Evolutionary conservation across 1,284 basidiomycete species (phyloP).

Genomic region (Ceratobasidium theobromae): DNA sequence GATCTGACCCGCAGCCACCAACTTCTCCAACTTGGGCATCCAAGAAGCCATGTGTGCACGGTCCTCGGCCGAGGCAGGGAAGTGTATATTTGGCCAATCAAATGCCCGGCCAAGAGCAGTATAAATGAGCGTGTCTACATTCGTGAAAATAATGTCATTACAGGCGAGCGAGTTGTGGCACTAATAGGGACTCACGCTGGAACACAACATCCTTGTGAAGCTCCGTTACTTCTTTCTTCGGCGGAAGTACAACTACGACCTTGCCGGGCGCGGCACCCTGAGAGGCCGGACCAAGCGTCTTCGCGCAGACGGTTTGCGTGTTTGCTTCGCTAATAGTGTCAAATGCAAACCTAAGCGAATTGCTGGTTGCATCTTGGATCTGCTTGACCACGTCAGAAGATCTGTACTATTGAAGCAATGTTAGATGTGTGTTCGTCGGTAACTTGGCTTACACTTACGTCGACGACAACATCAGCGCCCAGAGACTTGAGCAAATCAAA

Average conservation of each 20-base stretch:
- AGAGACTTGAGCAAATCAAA: constrained; percentile 41
- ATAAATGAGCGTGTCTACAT: constrained; percentile 37
- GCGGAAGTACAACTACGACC: constrained; percentile 10
- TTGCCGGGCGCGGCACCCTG: constrained; percentile 33
- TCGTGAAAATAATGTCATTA: constrained; percentile 11
- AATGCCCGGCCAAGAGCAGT: constrained; percentile 38
- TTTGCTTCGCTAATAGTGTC: constrained; percentile 26
- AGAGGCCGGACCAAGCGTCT: constrained; percentile 33
- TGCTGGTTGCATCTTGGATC: constrained; percentile 38
- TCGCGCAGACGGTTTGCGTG: background rate
- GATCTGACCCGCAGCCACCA: constrained; percentile 36
- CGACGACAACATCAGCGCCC: constrained; percentile 44
- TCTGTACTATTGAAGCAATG: background rate
- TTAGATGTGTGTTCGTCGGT: constrained; percentile 1
- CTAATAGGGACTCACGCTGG: background rate
- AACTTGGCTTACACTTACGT: constrained; percentile 27
- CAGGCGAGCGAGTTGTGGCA: background rate
- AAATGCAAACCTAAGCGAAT: constrained; percentile 35
- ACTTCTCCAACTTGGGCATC: constrained; percentile 36
- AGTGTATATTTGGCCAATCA: constrained; percentile 35
- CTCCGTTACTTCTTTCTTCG: constrained; percentile 1
- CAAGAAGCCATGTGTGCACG: constrained; percentile 38
- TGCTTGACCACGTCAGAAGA: constrained; percentile 34
- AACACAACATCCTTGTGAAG: constrained; percentile 12
- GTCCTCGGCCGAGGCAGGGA: constrained; percentile 39